Base-by-base conservation (phyloP, 495 filamentous ascomycete species). In the Penicillium manginii region DNA sequence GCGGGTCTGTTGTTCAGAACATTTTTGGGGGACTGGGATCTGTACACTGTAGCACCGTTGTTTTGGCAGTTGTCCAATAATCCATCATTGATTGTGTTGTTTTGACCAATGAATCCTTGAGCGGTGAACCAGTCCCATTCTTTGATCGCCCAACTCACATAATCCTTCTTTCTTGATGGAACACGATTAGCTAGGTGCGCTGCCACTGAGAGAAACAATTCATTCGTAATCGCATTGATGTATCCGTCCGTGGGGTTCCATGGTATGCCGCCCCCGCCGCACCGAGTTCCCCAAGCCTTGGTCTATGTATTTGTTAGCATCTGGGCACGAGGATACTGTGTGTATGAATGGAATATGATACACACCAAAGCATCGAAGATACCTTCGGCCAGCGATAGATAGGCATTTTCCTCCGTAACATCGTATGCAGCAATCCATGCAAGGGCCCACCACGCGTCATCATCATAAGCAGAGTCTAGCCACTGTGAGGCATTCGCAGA, bases 371-470 rank as follows among this genome's bases (percentile, higher is more conserved):
- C 83, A 4, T 76, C 72, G 58, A 89, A 89, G 40, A 91, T 87
- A 26, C 73, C 73, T 40, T 82, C 74, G 0, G 87, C 87, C 48
- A 76, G 68, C 47, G 78, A 59, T 39, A 90, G 80, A 58, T 86
- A 89, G 10, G 71, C 64, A 19, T 68, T 59, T 9, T 86, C 73
- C 12, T 74, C 72, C 2, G 86, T 85, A 18, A 85, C 65, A 64
- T 91, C 87, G 73, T 86, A 87, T 37, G 82, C 80, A 52, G 83
- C 80, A 64, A 90, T 83, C 78, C 86, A 81, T 35, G 80, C 87
- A 21, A 90, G 74, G 21, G 84, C 86, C 87, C 88, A 91, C 88
- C 88, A 91, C 15, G 80, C 85, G 62, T 89, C 86, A 63, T 91
- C 88, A 56, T 90, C 88, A 62, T 88, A 89, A 60, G 78, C 87